These are phyloP conservation scores for Amanita thiersii DNA, from an alignment of 768 basidiomycete genomes.

Conservation along the genomic window DNA sequence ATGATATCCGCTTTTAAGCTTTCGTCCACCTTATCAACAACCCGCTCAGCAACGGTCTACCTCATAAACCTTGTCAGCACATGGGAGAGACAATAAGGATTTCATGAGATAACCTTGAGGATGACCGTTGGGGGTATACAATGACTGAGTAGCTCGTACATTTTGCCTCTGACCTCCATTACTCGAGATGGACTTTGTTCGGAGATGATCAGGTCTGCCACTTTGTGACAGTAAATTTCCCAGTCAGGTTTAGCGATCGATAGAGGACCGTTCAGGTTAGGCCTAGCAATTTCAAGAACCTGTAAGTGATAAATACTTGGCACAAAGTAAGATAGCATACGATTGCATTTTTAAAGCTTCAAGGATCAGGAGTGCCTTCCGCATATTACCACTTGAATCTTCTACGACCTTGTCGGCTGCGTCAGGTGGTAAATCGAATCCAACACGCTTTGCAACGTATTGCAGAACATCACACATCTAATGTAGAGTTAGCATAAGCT, in stretches of 20 bases:
- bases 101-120: constrained; percentile 54
- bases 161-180: constrained; percentile 86
- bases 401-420: constrained; percentile 69
- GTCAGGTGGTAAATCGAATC: constrained; percentile 74
- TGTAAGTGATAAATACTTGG: neutral
- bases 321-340: constrained; percentile 33
- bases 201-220: constrained; percentile 81
- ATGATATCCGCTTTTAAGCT: constrained; percentile 86
- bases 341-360: constrained; percentile 97
- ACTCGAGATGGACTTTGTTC: constrained; percentile 87
- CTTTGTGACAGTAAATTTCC: constrained; percentile 93
- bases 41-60: constrained; percentile 85
- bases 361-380: constrained; percentile 90
- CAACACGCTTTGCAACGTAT: constrained; percentile 72
- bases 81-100: neutral
- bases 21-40: constrained; percentile 87
- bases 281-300: constrained; percentile 39
- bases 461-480: constrained; percentile 79
- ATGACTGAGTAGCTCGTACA: constrained; percentile 93
- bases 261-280: constrained; percentile 73
- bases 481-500: neutral
- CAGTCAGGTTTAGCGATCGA: constrained; percentile 97
- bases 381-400: constrained; percentile 83
- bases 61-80: constrained; percentile 6
- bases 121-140: constrained; percentile 94